These are phyloP conservation scores for Pseudocercospora vitis DNA, from an alignment of 2,329 filamentous ascomycete species.

Conservation along the genomic window DNA sequence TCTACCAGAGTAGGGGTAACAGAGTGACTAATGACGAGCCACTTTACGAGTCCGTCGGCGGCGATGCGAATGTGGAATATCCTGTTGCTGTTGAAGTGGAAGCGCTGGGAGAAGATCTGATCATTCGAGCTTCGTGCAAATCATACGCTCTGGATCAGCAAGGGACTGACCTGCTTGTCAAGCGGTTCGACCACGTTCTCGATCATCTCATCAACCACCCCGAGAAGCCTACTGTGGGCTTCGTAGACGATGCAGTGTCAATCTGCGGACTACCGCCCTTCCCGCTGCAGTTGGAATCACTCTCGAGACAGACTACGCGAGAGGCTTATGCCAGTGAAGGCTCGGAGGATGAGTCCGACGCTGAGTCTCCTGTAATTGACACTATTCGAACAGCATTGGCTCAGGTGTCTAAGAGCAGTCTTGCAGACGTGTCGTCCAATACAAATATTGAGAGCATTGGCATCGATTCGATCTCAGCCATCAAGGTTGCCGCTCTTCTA, in stretches of 20 bases:
- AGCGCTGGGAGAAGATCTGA: slow-evolving; percentile 52
- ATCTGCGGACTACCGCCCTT: slow-evolving; percentile 64
- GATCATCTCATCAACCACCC: slow-evolving; percentile 54
- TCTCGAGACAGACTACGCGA: slow-evolving; percentile 14
- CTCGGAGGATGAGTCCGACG: slow-evolving; percentile 12
- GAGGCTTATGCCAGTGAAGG: background rate
- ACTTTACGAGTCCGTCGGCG: slow-evolving; percentile 64
- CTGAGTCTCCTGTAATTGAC: slow-evolving; percentile 2
- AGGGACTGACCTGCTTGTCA: slow-evolving; percentile 55
- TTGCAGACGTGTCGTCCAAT: slow-evolving; percentile 57
- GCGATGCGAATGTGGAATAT: slow-evolving; percentile 72
- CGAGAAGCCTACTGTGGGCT: slow-evolving; percentile 55
- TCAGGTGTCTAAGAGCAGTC: slow-evolving; percentile 60
- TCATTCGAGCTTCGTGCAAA: slow-evolving; percentile 74
- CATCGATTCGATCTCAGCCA: slow-evolving; percentile 87
- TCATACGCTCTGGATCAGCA: slow-evolving; percentile 51
- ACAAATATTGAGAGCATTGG: slow-evolving; percentile 80
- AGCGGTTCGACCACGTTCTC: slow-evolving; percentile 61
- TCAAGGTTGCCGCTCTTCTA: slow-evolving; percentile 74
- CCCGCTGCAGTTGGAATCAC: slow-evolving; percentile 17
- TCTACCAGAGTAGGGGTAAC: slow-evolving; percentile 60
- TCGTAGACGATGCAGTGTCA: slow-evolving; percentile 53
- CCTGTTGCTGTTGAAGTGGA: slow-evolving; percentile 82
- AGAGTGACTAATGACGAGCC: slow-evolving; percentile 19
- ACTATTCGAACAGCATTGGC: slow-evolving; percentile 51